Conservation (phyloP, 805 yeast genomes). For the Jamesozyma hellenica region DNA sequence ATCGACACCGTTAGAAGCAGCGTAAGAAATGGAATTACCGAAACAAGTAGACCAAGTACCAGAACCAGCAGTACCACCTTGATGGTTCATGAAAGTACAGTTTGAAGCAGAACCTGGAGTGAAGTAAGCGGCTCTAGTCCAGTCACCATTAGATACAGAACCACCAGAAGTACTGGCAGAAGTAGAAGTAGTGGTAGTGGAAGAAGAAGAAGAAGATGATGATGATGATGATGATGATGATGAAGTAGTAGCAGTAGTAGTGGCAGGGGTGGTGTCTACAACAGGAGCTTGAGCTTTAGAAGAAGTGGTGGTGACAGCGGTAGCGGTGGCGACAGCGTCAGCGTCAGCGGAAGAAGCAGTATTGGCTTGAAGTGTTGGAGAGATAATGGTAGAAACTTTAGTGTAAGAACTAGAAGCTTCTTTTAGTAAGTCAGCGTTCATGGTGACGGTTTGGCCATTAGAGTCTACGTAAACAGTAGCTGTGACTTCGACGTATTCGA, state of each 20-base stretch:
- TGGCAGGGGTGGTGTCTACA: slow-evolving; percentile 1
- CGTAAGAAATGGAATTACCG: slow-evolving; percentile 87
- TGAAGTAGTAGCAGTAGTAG: slow-evolving; percentile 10
- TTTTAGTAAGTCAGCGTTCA: slow-evolving; percentile 6
- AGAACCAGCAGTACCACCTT: slow-evolving; percentile 75
- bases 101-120: slow-evolving; percentile 62
- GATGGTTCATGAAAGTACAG: slow-evolving; percentile 73
- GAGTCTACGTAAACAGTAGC: slow-evolving; percentile 63
- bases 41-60: slow-evolving; percentile 81
- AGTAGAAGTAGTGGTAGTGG: slow-evolving; percentile 25
- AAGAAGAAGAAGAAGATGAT: slow-evolving; percentile 23
- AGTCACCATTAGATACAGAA: slow-evolving; percentile 40
- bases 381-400: slow-evolving; percentile 6
- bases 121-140: slow-evolving; percentile 73
- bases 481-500: slow-evolving; percentile 61
- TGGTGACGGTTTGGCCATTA: slow-evolving; percentile 34
- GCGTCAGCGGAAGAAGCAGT: slow-evolving; percentile 12
- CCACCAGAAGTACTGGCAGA: slow-evolving; percentile 32
- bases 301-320: slow-evolving; percentile 11
- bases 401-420: slow-evolving; percentile 11
- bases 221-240: slow-evolving; percentile 7
- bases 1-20: slow-evolving; percentile 65
- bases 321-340: too few relatives aligned
- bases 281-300: neutral
- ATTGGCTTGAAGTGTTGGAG: slow-evolving; percentile 8